Base-by-base conservation (phyloP, 2,329 filamentous ascomycete species). In the Fusarium phyllophilum region DNA sequence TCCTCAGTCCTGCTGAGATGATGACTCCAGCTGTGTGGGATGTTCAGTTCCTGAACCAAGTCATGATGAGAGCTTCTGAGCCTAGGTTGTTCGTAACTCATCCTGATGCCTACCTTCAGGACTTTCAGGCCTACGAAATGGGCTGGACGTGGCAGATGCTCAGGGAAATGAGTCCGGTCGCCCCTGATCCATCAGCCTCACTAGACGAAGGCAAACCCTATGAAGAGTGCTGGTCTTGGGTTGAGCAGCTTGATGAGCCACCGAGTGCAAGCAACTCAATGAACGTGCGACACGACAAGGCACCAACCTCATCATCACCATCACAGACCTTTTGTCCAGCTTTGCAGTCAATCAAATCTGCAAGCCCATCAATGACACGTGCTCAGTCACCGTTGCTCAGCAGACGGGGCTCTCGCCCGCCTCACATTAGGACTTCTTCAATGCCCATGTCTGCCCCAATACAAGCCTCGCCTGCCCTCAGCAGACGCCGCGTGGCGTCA, bases 51-150 rank as follows among this genome's bases (percentile, higher is more conserved):
- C 85, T 96, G 34, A 86, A 87, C 56, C 91, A 92, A 54, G 89
- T 95, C 42, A 88, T 93, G 77, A 95, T 95, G 93, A 90, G 91
- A 77, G 87, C 90, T 36, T 86, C 89, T 15, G 86, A 88, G 71
- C 90, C 91, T 70, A 88, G 93, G 14, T 86, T 96, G 18, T 96
- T 93, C 81, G 86, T 95, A 66, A 96, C 93, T 3, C 92, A 94
- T 66, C 89, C 91, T 8, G 90, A 93, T 74, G 91, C 92, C 3
- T 96, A 96, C 73, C 83, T 93, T 6, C 93, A 96, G 78, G 88
- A 90, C 69, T 80, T 83, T 20, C 82, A 85, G 38, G 85, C 87
- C 10, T 86, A 88, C 42, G 85, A 87, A 48, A 79, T 84, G 15
- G 86, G 86, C 10, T 95, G 92, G 92, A 91, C 89, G 4, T 96